Evolutionary conservation across 345 rosid species (phyloP).

Genomic region (Salix purpurea): DNA sequence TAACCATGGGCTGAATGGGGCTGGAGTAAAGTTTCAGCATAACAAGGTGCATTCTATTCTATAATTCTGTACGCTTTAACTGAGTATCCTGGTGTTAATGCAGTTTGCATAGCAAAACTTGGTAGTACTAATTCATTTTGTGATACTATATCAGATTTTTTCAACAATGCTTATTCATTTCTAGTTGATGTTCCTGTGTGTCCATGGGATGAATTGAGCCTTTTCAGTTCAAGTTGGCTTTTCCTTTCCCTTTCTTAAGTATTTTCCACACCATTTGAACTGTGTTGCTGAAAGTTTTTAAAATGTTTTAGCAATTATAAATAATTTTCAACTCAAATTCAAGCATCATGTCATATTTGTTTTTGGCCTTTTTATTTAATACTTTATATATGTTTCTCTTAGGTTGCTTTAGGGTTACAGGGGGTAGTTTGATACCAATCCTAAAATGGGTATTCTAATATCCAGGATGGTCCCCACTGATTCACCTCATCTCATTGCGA

Average conservation of each 20-base stretch:
- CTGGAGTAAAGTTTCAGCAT: constrained; percentile 74
- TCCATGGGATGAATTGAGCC: background rate
- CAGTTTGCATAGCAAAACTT: background rate
- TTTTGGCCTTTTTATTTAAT: background rate
- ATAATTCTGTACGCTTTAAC: constrained; percentile 14
- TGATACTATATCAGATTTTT: background rate
- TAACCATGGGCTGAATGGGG: constrained; percentile 67
- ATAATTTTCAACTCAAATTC: background rate
- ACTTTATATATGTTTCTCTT: background rate
- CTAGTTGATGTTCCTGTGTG: background rate
- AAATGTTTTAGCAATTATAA: background rate
- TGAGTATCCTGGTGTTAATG: constrained; percentile 5
- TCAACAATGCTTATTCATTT: background rate
- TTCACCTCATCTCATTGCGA: background rate
- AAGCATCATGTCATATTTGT: background rate
- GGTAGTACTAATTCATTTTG: constrained; percentile 6
- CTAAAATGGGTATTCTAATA: background rate
- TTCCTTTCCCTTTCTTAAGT: background rate
- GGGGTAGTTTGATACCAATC: background rate
- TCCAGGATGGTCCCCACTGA: background rate
- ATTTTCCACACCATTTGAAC: background rate
- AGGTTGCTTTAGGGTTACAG: background rate
- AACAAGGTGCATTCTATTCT: constrained; percentile 58
- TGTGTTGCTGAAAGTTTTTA: background rate
- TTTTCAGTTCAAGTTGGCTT: background rate